Conservation (phyloP, 1,139 yeast species). For the Nadsonia commutata region DNA sequence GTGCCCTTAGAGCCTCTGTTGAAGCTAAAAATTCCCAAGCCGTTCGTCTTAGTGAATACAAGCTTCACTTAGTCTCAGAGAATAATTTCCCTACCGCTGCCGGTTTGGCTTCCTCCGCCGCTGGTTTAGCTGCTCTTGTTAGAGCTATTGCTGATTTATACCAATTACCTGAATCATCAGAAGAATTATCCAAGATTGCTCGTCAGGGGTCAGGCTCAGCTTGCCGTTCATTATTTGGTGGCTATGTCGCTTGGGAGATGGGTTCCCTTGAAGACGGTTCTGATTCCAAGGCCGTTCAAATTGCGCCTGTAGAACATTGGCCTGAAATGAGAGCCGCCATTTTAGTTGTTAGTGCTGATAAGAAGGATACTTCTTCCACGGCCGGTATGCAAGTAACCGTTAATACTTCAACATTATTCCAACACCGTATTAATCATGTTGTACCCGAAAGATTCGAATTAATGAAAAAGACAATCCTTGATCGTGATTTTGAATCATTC, state of each 20-base stretch:
- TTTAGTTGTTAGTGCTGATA: constrained; percentile 80
- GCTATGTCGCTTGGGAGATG: constrained; percentile 99
- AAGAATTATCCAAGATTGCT: constrained; percentile 84
- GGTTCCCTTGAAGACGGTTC: constrained; percentile 58
- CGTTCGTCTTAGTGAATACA: constrained; percentile 49
- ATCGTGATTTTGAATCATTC: constrained; percentile 60
- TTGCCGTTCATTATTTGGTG: constrained; percentile 91
- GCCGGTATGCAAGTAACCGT: constrained; percentile 95
- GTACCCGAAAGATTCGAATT: constrained; percentile 74
- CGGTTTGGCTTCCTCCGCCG: constrained; percentile 94
- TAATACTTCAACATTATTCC: constrained; percentile 70
- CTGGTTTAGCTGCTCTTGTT: constrained; percentile 94
- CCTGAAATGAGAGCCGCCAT: constrained; percentile 84
- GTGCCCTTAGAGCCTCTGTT: constrained; percentile 43
- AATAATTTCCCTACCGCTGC: constrained; percentile 99
- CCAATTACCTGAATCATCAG: constrained; percentile 62
- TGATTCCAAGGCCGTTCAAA: constrained; percentile 86
- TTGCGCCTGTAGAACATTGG: constrained; percentile 81
- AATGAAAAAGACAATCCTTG: constrained; percentile 64
- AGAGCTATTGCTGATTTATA: constrained; percentile 72
- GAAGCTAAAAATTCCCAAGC: constrained; percentile 31
- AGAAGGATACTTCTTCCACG: constrained; percentile 90
- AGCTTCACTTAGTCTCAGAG: constrained; percentile 73
- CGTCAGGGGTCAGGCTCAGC: constrained; percentile 98
- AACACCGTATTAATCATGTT: constrained; percentile 58